Base-by-base conservation (phyloP, 2,329 filamentous ascomycete genomes). In the Colletotrichum orbiculare region DNA sequence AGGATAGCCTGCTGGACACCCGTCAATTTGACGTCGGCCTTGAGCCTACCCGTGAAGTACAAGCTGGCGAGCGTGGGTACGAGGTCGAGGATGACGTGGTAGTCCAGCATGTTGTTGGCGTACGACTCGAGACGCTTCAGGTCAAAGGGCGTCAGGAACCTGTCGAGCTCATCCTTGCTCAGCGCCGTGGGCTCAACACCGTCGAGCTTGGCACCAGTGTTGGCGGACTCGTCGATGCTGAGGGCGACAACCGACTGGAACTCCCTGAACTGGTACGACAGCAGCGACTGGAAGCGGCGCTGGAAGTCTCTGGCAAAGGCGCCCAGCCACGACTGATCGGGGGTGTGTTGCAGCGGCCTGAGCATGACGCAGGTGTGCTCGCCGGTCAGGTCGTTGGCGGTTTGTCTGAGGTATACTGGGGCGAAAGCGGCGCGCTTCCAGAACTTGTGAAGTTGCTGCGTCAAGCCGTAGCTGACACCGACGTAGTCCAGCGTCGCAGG, bases 341-440 rank as follows among this genome's bases (percentile, higher is more conserved):
- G 89, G 58, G 82, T 83, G 56, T 79, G 82, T 64, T 87, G 84
- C 7, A 99, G 84, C 2, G 94, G 91, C 62, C 93, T 89, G 53
- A 99, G 85, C 96, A 99, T 99, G 35, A 99, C 95, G 75, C 94
- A 97, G 0, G 96, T 97, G 76, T 99, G 96, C 78, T 99, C 96
- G 60, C 96, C 96, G 0, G 96, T 99, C 49, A 99, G 84, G 62
- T 98, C 96, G 75, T 98, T 99, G 55, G 96, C 85, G 2, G 96
- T 99, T 81, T 99, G 96, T 39, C 96, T 88, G 12, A 99, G 85
- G 73, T 99, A 99, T 1, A 99, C 93, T 0, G 96, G 96, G 2
- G 89, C 88, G 76, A 97, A 99, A 1, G 84, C 84, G 13, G 91
- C 88, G 41, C 92, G 91, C 79, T 97, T 97, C 96, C 96, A 99